phyloP scores from a whole-genome alignment of 768 basidiomycete genomes.

The Mycena capillaripes region DNA sequence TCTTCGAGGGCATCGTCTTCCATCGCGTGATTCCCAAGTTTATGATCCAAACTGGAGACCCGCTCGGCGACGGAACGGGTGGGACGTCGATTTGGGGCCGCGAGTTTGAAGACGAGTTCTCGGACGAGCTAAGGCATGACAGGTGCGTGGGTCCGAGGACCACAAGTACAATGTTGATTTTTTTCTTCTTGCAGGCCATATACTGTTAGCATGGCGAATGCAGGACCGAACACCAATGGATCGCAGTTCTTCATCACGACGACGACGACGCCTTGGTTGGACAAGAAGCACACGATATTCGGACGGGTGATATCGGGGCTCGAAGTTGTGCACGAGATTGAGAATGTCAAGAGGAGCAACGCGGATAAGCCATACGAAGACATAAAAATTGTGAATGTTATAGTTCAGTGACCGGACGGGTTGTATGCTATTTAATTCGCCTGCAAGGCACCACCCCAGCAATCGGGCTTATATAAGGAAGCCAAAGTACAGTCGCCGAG shows the following conservation, averaged over 20 bases:
- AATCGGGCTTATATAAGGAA: no score
- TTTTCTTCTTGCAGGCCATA: constrained; percentile 74
- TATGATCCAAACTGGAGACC: constrained; percentile 98
- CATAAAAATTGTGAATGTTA: constrained; percentile 75
- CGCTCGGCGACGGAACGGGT: constrained; percentile 94
- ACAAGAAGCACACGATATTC: constrained; percentile 94
- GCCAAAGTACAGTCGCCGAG: no score
- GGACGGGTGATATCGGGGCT: constrained; percentile 89
- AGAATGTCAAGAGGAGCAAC: constrained; percentile 90
- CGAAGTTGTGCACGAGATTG: constrained; percentile 92
- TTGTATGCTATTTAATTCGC: no score
- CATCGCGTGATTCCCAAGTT: constrained; percentile 99
- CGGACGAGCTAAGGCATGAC: constrained; percentile 91
- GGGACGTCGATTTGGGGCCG: constrained; percentile 91
- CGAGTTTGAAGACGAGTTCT: constrained; percentile 95
- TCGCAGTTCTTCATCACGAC: constrained; percentile 99
- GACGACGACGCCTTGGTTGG: constrained; percentile 93
- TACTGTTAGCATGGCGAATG: constrained; percentile 96
- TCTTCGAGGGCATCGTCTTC: constrained; percentile 94
- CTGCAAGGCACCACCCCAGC: no score
- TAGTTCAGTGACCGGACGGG: no score
- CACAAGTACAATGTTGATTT: no score
- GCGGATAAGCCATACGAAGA: constrained; percentile 93
- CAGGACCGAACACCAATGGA: constrained; percentile 91
- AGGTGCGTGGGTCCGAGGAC: constrained; percentile 60